phyloP scores from a whole-genome alignment of 805 yeast genomes.

The Deakozyma indianensis region DNA sequence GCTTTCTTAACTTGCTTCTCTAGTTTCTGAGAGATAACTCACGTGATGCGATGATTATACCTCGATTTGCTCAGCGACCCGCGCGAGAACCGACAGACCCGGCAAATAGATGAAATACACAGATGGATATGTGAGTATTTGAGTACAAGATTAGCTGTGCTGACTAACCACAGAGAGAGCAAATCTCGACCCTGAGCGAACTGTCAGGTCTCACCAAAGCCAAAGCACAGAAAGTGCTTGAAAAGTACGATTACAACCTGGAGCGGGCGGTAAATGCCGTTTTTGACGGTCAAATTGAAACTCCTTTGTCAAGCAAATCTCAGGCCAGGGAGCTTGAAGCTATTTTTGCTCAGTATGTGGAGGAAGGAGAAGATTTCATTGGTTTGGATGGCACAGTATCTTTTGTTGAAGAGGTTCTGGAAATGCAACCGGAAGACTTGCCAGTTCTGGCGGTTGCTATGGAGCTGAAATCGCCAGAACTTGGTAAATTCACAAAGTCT shows the following conservation, averaged over 20 bases:
- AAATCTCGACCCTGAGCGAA: background rate
- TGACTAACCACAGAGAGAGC: background rate
- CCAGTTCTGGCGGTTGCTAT: constrained; percentile 57
- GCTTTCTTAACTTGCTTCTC: too few relatives aligned
- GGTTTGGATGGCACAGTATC: constrained; percentile 67
- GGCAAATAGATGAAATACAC: background rate
- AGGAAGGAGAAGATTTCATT: constrained; percentile 21
- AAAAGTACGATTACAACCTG: background rate
- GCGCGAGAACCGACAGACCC: too few relatives aligned
- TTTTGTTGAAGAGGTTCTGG: constrained; percentile 47
- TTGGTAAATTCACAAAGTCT: constrained; percentile 42
- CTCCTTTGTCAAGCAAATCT: background rate
- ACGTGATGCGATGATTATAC: too few relatives aligned
- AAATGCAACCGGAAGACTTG: constrained; percentile 60
- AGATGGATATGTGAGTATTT: background rate
- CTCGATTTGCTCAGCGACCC: too few relatives aligned
- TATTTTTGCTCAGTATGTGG: background rate
- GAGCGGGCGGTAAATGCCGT: background rate
- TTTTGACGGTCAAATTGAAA: background rate
- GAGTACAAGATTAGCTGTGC: too few relatives aligned
- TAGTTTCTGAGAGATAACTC: too few relatives aligned
- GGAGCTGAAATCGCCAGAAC: constrained; percentile 47
- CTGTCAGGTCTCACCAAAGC: background rate
- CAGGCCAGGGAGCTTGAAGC: background rate
- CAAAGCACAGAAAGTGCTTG: background rate